Evolutionary conservation across 768 basidiomycete genomes (phyloP), one percentile per base, ranked within the genome.

Genomic region (Calocybe cyanea): DNA sequence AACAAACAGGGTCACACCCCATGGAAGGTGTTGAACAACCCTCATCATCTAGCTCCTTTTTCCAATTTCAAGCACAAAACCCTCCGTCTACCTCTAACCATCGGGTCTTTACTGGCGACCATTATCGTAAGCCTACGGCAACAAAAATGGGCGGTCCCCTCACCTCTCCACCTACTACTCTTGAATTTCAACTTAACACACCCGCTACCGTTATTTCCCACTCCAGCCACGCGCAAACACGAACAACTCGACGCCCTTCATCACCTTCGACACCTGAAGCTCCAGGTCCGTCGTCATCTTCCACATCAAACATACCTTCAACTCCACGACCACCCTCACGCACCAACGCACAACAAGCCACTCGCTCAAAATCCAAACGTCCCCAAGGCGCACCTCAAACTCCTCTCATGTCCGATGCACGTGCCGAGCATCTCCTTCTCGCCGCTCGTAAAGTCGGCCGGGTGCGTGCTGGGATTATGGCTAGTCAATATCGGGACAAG

Each of bases 391-490:
- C 58, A 24, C 63, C 55, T 0, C 59, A 59, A 4, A 56, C 55
- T 28, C 59, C 75, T 32, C 47, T 76, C 35, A 60, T 72, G 50
- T 66, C 82, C 1, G 87, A 90, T 50, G 87, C 87, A 3, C 76
- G 83, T 37, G 71, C 75, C 0, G 87, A 89, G 54, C 85, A 85
- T 54, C 64, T 88, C 9, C 69, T 90, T 1, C 66, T 85, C 10
- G 87, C 87, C 2, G 81, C 85, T 7, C 76, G 84, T n/a, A 80
- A 68, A 43, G 71, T 87, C 3, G 86, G 86, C 3, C 74, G 78
- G 24, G 71, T 79, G 43, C 76, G 85, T 7, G 76, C 80, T 0
- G 72, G 72, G 3, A 58, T 77, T n/a, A 58, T 81, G 17, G 73
- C 78, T 0, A 82, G 83, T 5, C 59, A 80, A 45, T 54, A 72